A percentile compares a stretch with the other conserved stretches of the same genome.
Conservation (phyloP, 352 stramenopile species). For the Phytophthora pistaciae region DNA sequence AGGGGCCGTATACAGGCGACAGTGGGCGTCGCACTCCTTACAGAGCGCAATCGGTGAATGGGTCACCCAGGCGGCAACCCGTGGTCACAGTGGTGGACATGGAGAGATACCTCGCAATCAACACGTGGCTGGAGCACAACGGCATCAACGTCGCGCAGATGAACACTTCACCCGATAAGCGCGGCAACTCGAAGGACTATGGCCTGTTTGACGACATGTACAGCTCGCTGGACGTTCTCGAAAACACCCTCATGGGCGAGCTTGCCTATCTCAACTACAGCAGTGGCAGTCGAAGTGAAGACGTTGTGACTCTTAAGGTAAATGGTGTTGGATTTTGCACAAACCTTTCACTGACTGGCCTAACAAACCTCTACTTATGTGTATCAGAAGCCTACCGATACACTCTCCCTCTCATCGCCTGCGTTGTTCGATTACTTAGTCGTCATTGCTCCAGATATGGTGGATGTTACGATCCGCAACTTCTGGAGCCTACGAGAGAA, state of each 20-base stretch:
- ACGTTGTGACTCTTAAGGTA: too few relatives aligned
- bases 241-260: conserved; percentile 47
- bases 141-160: conserved; percentile 44
- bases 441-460: conserved; percentile 55
- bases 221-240: conserved; percentile 50
- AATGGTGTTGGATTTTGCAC: too few relatives aligned
- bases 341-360: too few relatives aligned
- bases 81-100: conserved; percentile 46
- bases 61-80: conserved; percentile 15
- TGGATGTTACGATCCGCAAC: conserved; percentile 53
- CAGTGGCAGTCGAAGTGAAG: too few relatives aligned
- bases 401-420: neutral
- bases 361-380: neutral
- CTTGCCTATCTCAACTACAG: conserved; percentile 33
- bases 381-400: conserved; percentile 8
- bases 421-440: conserved; percentile 58
- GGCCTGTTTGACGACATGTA: conserved; percentile 61
- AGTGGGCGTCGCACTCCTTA: conserved; percentile 12
- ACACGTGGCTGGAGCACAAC: conserved; percentile 49
- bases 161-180: conserved; percentile 2
- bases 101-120: conserved; percentile 58
- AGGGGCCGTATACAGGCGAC: conserved; percentile 12
- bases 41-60: conserved; percentile 14
- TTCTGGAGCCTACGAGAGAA: conserved; percentile 53
- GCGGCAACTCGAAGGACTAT: conserved; percentile 11